Percentiles rank a stretch among this genome's conserved stretches.
These are phyloP conservation scores for Raphanus hybrid DNA, from an alignment of 441 rosid species.

Conservation along the genomic window DNA sequence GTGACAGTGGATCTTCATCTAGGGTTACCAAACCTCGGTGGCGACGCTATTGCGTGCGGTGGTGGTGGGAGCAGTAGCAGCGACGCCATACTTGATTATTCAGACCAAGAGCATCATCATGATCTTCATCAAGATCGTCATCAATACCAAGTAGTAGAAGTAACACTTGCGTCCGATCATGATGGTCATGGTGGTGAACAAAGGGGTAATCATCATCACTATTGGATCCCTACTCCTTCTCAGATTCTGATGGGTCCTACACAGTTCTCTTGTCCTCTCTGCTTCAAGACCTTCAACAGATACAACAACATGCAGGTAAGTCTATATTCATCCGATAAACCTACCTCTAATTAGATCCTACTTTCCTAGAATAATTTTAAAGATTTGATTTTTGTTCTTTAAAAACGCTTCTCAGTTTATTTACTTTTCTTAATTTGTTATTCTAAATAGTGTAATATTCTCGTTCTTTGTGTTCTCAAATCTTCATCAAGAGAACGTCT, in stretches of 20 bases:
- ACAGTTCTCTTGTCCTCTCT: conserved; percentile 96
- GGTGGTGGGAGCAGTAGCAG: conserved; percentile 42
- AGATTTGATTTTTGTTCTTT: conserved; percentile 31
- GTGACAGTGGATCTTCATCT: conserved; percentile 87
- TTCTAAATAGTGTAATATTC: background rate
- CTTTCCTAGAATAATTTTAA: conserved; percentile 26
- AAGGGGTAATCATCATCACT: conserved; percentile 63
- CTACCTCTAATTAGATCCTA: conserved; percentile 9
- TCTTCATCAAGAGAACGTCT: conserved; percentile 31
- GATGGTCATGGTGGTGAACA: conserved; percentile 53
- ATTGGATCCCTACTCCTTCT: conserved; percentile 97
- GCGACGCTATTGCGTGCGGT: conserved; percentile 17
- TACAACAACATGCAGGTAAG: conserved; percentile 96
- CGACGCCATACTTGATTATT: conserved; percentile 43
- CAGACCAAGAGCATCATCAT: conserved; percentile 29
- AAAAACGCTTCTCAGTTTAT: conserved; percentile 14
- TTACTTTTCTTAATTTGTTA: background rate
- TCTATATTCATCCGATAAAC: conserved; percentile 23
- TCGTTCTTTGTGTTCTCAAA: conserved; percentile 10
- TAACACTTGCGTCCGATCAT: conserved; percentile 42
- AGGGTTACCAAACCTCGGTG: conserved; percentile 82
- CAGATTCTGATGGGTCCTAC: conserved; percentile 98
- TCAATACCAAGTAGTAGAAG: conserved; percentile 51
- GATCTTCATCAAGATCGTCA: conserved; percentile 15
- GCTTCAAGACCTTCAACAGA: conserved; percentile 95